Evolutionary conservation across 352 stramenopile species (phyloP).

Genomic region (Globisporangium middletonii): DNA sequence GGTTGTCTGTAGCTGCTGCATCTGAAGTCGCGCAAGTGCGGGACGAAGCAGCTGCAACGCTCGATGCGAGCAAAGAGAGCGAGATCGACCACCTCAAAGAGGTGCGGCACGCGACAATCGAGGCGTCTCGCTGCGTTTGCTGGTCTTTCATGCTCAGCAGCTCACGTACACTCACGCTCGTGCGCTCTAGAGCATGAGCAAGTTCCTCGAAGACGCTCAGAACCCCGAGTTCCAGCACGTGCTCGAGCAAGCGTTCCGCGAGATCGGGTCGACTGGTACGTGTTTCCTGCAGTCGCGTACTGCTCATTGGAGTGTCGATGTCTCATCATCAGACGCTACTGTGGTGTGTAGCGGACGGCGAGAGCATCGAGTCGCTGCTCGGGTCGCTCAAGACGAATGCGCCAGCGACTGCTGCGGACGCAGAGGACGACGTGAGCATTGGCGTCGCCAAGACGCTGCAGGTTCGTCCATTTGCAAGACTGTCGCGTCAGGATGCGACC

Average conservation of each 20-base stretch:
- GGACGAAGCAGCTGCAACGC: constrained; percentile 46
- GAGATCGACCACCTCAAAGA: constrained; percentile 65
- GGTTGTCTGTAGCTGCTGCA: constrained; percentile 9
- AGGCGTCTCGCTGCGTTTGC: background rate
- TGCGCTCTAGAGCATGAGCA: constrained; percentile 61
- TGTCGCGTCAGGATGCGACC: no score
- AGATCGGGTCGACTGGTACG: constrained; percentile 62
- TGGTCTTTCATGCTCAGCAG: background rate
- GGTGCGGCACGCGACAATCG: constrained; percentile 18
- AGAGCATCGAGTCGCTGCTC: constrained; percentile 69
- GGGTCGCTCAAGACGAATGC: constrained; percentile 36
- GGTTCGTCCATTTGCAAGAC: constrained; percentile 15
- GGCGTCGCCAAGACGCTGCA: constrained; percentile 84
- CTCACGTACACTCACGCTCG: background rate
- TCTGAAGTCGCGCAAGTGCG: constrained; percentile 32
- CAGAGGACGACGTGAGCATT: constrained; percentile 73
- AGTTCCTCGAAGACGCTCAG: constrained; percentile 82
- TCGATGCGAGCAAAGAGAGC: constrained; percentile 32
- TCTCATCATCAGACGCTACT: constrained; percentile 6
- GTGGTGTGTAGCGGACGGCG: constrained; percentile 30
- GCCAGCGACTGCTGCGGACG: constrained; percentile 12
- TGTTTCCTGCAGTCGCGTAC: background rate
- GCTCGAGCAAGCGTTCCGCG: constrained; percentile 82
- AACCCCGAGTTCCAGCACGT: constrained; percentile 85
- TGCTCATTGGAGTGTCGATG: background rate